Evolutionary conservation across 179 eudicot genomes (phyloP), one percentile per base, ranked within the genome.

Genomic region (Camellia oleifera): DNA sequence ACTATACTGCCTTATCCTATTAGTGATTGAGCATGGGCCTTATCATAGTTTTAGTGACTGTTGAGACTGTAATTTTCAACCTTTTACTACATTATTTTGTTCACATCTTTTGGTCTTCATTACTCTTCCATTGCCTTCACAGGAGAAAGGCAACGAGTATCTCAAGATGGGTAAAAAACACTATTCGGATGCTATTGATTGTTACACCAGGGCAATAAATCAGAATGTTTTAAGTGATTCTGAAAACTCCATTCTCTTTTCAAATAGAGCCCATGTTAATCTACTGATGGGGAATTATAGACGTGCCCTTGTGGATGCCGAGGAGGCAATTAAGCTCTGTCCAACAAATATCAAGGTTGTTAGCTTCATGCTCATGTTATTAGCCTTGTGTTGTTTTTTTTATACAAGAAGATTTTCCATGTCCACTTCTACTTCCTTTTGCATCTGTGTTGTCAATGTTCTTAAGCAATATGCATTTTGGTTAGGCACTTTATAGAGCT

Each of bases 191-290:
- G 99, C 99, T 46, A 77, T 94, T 65, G 90, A 96, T 78, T 94
- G 97, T 83, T 96, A 96, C 87, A 94, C 97, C 62, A 83, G 91
- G 79, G 99, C 98, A 45, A 94, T 96, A 83, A 92, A 94, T 83
- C 98, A 92, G 89, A 85, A 90, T 67, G 97, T 83, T 73, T 78
- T 94, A 48, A 82, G 88, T 79, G 93, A 94, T 83, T 75, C 88
- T 13, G 98, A 94, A 69, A 92, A 83, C 61, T 90, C 98, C 1
- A 65, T 91, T 77, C 83, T 92, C 67, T 90, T 78, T 88, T 77
- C 99, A 4, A 96, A 96, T 82, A 87, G 98, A 85, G 98, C 99
- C 71, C 99, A 96, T 87, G 97, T 94, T 13, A 94, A 96, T 87
- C 83, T 96, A 54, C 86, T 91, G 56, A 73, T 96, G 74, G 97